A percentile compares a stretch with the other conserved stretches of the same genome.
phyloP scores from a whole-genome alignment of 768 basidiomycete genomes.

The Lyophyllum decastes region DNA sequence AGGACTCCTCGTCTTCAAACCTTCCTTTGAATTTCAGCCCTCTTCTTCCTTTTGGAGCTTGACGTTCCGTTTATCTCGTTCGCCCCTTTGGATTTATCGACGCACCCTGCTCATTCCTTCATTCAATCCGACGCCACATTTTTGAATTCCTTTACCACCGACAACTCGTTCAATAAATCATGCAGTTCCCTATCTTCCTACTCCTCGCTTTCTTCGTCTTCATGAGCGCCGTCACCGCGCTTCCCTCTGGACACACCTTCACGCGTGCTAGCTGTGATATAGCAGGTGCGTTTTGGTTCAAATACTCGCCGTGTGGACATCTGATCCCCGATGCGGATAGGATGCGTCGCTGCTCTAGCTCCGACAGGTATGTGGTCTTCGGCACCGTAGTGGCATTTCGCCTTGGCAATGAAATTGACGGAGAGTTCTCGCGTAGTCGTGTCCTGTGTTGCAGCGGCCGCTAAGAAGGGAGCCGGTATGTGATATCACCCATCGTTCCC shows the following conservation, averaged over 20 bases:
- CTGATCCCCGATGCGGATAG: neutral
- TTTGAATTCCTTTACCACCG: neutral
- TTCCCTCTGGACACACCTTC: slow-evolving; percentile 12
- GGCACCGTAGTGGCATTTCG: no score
- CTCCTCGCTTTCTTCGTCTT: slow-evolving; percentile 4
- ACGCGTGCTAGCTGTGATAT: slow-evolving; percentile 13
- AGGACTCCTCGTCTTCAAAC: neutral
- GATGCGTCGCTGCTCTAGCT: slow-evolving; percentile 16
- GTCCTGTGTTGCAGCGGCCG: slow-evolving; percentile 12
- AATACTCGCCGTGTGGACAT: neutral
- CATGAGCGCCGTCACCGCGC: slow-evolving; percentile 8
- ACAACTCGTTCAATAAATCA: neutral
- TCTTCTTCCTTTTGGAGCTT: slow-evolving; percentile 11
- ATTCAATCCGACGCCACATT: neutral
- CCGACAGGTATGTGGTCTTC: slow-evolving; percentile 6
- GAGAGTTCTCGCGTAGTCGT: neutral
- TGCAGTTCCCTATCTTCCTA: slow-evolving; percentile 15
- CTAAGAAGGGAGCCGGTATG: slow-evolving; percentile 13
- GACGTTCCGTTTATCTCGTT: slow-evolving; percentile 8
- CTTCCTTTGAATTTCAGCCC: neutral
- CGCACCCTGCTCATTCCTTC: slow-evolving; percentile 3
- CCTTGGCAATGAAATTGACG: neutral
- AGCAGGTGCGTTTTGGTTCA: slow-evolving; percentile 4
- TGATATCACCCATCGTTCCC: neutral
- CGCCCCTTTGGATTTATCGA: neutral